Percentiles rank a stretch among this genome's conserved stretches.
These are phyloP conservation scores for Ehretia macrophylla DNA, from an alignment of 257 asterid genomes.

Conservation along the genomic window DNA sequence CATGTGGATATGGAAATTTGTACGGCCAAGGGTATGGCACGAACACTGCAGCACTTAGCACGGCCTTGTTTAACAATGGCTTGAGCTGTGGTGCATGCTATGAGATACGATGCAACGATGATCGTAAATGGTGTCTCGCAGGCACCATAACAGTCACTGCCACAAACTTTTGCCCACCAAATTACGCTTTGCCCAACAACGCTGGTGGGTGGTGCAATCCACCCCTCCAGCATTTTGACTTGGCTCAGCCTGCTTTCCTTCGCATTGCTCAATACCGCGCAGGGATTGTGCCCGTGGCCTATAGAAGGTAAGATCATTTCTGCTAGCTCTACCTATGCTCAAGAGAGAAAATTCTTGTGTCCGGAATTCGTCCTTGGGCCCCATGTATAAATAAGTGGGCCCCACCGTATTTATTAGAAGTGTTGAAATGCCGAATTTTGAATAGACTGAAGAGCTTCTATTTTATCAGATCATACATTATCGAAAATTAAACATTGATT, in stretches of 20 bases:
- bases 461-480: no score
- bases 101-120: slow-evolving; percentile 35
- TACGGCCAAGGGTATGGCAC: slow-evolving; percentile 45
- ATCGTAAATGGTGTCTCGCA: slow-evolving; percentile 33
- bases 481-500: no score
- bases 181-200: slow-evolving; percentile 30
- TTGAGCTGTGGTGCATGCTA: slow-evolving; percentile 41
- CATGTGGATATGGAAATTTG: slow-evolving; percentile 41
- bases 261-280: slow-evolving; percentile 42
- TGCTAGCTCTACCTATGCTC: no score
- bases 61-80: slow-evolving; percentile 43
- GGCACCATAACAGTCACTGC: slow-evolving; percentile 41
- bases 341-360: no score
- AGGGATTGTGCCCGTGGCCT: slow-evolving; percentile 40
- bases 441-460: no score
- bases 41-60: slow-evolving; percentile 48
- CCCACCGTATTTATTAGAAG: no score
- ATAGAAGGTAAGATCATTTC: slow-evolving; percentile 39
- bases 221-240: slow-evolving; percentile 43
- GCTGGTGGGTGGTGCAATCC: slow-evolving; percentile 58
- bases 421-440: no score
- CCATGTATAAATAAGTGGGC: no score
- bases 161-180: slow-evolving; percentile 49
- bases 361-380: no score
- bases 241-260: slow-evolving; percentile 42